These are phyloP conservation scores for Quercus glauca DNA, from an alignment of 306 rosid genomes.

Conservation along the genomic window DNA sequence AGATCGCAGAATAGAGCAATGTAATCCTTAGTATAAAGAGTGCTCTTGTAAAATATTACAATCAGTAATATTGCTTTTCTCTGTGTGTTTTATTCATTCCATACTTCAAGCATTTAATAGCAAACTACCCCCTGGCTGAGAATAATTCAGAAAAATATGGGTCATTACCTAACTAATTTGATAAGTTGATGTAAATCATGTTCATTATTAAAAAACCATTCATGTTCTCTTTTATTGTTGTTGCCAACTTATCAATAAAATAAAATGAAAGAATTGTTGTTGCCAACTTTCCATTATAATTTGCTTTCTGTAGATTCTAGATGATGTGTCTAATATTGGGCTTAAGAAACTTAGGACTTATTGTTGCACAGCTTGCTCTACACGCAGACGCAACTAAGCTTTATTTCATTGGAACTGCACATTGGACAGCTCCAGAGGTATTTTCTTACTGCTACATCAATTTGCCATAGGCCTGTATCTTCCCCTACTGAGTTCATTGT, in stretches of 20 bases:
- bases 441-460: too few relatives aligned
- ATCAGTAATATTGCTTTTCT: not conserved
- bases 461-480: not conserved
- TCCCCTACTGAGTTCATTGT: constrained; percentile 21
- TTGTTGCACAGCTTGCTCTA: constrained; percentile 67
- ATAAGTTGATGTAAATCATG: too few relatives aligned
- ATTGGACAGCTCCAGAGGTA: constrained; percentile 99
- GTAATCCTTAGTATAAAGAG: too few relatives aligned
- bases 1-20: too few relatives aligned
- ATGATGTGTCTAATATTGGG: not conserved
- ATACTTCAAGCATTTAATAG: constrained; percentile 1
- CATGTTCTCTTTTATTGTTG: not conserved
- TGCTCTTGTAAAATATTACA: too few relatives aligned
- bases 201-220: not conserved
- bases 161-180: too few relatives aligned
- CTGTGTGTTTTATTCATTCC: not conserved
- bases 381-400: constrained; percentile 48
- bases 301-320: too few relatives aligned
- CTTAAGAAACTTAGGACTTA: constrained; percentile 12
- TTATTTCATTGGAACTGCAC: constrained; percentile 92
- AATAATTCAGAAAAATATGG: too few relatives aligned
- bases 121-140: not conserved
- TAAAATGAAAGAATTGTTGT: too few relatives aligned
- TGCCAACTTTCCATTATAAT: too few relatives aligned
- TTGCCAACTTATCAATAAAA: not conserved